Evolutionary conservation across 106 monocot species (phyloP), one percentile per base, ranked within the genome.

Genomic region (Dendrobium huoshanense): DNA sequence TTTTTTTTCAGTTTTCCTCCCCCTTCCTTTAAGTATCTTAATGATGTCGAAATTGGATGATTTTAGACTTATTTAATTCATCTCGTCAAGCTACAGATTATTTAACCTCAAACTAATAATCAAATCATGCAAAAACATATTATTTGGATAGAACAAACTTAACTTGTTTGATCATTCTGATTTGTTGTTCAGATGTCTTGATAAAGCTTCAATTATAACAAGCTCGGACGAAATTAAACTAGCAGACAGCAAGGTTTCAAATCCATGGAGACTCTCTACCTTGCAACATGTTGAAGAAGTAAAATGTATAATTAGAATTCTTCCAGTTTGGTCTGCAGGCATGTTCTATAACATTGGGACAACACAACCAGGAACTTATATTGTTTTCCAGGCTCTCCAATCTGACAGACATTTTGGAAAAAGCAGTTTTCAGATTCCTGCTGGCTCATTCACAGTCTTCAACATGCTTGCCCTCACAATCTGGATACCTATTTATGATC

Each of bases 401-500:
- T 87, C 80, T 24, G 77, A 92, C 72, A 20, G 92, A 16, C 92
- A 24, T 3, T 45, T 92, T 18, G 80, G 79, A 3, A 77, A 65
- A 1, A 24, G 20, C 27, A 17, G 18, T 13, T 92, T 92, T 41
- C 10, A 88, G 80, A 86, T 92, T 2, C 92, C 92, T 0, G 90
- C 92, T 0, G 92, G 73, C 5, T 90, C 92, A 0, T 88, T 90
- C 81, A 19, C 56, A 0, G 73, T 92, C 16, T 92, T 92, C 88
- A 70, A 77, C 75, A 90, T 92, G 90, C 22, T 90, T 55, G 86
- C 90, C 18, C 68, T 92, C 58, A 85, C 90, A 0, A 5, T 92
- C 3, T 92, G 90, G 92, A 80, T 92, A 27, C 92, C 92, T 4
- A 55, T 90, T 15, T 92, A 92, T 67, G 92, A 92, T 68, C 80